Base-by-base conservation (phyloP, 345 rosid genomes). In the Odontarrhena argentea region DNA sequence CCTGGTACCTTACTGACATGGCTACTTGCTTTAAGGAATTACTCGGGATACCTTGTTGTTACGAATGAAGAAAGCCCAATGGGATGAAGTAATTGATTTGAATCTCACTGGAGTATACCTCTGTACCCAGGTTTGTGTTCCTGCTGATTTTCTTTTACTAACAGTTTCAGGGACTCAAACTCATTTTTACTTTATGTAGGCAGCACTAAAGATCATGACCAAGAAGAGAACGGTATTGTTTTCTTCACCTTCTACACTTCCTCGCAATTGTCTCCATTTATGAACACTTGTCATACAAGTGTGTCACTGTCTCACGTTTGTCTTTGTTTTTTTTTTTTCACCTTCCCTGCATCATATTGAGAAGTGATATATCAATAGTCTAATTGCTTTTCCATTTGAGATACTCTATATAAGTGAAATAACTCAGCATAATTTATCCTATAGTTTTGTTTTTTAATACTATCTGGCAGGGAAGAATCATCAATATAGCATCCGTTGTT, bases 151-250 rank as follows among this genome's bases (percentile, higher is more conserved):
- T 65, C 42, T 63, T 55, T 74, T 48, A 13, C 25, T 34, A 68
- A 74, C 44, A 74, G 14, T 60, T 42, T 60, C 8, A 13, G 45
- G 48, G 22, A 67, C 63, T 73, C 56, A 71, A 8, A 26, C 61
- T 60, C 49, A n/a, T 18, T 18, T 74, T 58, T 70, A 38, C 69
- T 61, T 63, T 76, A 76, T 83, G 74, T 85, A 94, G 97, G 99
- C 96, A 11, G 97, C 99, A 61, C 71, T 85, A 58, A 94, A 88
- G 84, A 86, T 94, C 79, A 91, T 91, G 96, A 88, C 80, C 96
- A 94, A 87, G 84, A 91, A 88, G 85, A 86, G 61, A 77, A 91
- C 82, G 93, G 91, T 86, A 80, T 36, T n/a, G 35, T 18, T 48
- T n/a, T 25, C 35, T 50, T 65, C 22, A 9, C 50, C 46, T 35